A percentile compares a stretch with the other conserved stretches of the same genome.
Evolutionary conservation across 2,329 filamentous ascomycete species (phyloP).

Genomic region (Neonectria coccinea): DNA sequence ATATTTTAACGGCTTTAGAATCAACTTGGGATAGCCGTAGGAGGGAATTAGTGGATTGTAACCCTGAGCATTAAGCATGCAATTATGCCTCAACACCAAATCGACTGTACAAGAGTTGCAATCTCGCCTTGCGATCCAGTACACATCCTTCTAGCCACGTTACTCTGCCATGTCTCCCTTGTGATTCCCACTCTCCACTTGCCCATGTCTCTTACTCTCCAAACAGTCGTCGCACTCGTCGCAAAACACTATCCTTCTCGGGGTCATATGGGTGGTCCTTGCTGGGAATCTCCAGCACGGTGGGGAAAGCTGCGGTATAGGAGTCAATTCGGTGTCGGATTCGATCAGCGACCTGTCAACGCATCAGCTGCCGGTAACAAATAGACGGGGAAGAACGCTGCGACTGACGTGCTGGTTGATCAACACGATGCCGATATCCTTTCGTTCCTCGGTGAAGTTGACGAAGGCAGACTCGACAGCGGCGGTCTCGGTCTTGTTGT

Average conservation of each 20-base stretch:
- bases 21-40: slow-evolving; percentile 37
- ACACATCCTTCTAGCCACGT: slow-evolving; percentile 3
- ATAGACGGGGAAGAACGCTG: not conserved
- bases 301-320: slow-evolving; percentile 95
- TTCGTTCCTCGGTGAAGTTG: slow-evolving; percentile 86
- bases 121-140: slow-evolving; percentile 6
- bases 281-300: slow-evolving; percentile 94
- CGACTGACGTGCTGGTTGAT: slow-evolving; percentile 94
- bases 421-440: slow-evolving; percentile 95
- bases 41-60: slow-evolving; percentile 23
- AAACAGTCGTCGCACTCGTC: slow-evolving; percentile 78
- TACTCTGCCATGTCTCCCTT: slow-evolving; percentile 14
- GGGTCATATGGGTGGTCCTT: slow-evolving; percentile 99
- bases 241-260: slow-evolving; percentile 97
- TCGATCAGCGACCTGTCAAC: slow-evolving; percentile 83
- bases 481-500: slow-evolving; percentile 89
- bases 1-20: slow-evolving; percentile 41
- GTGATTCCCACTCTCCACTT: slow-evolving; percentile 14
- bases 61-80: slow-evolving; percentile 18
- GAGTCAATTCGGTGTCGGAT: slow-evolving; percentile 92
- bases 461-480: slow-evolving; percentile 93
- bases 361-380: slow-evolving; percentile 35
- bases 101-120: slow-evolving; percentile 11
- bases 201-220: slow-evolving; percentile 66
- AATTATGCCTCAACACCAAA: slow-evolving; percentile 26